Conservation (phyloP, 2,329 filamentous ascomycete species). For the Aureobasidium sp. region DNA sequence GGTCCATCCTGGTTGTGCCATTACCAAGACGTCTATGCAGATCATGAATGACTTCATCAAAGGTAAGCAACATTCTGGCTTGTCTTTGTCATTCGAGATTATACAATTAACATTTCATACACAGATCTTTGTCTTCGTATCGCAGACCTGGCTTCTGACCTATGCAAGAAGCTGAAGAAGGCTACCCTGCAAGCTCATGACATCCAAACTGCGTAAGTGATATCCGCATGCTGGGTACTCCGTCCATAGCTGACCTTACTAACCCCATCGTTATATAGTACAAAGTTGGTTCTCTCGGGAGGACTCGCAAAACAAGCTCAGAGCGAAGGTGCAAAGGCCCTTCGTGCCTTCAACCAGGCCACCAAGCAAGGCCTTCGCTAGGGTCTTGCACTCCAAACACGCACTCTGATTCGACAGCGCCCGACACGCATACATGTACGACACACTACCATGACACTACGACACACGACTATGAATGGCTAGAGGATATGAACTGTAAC, state of each 20-base stretch:
- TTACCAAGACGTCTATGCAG: background rate
- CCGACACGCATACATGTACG: background rate
- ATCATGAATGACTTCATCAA: slow-evolving; percentile 6
- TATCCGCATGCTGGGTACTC: background rate
- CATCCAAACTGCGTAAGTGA: background rate
- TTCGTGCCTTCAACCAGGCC: background rate
- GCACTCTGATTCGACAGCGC: background rate
- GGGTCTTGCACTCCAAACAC: background rate
- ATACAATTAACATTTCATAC: background rate
- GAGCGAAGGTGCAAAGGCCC: background rate
- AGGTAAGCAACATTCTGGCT: background rate
- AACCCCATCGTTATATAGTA: background rate
- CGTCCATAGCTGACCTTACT: background rate
- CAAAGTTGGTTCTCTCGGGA: background rate
- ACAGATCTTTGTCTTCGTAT: background rate
- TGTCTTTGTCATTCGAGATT: background rate
- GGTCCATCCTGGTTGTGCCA: background rate
- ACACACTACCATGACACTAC: background rate
- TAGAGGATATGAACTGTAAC: background rate
- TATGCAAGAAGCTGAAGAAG: slow-evolving; percentile 9
- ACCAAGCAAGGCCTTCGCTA: background rate
- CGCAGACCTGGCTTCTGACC: background rate
- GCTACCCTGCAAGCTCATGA: background rate
- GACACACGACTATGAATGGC: background rate
- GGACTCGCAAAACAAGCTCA: background rate